Evolutionary conservation across 495 filamentous ascomycete genomes (phyloP).

Genomic region (Lophiotrema nucula): DNA sequence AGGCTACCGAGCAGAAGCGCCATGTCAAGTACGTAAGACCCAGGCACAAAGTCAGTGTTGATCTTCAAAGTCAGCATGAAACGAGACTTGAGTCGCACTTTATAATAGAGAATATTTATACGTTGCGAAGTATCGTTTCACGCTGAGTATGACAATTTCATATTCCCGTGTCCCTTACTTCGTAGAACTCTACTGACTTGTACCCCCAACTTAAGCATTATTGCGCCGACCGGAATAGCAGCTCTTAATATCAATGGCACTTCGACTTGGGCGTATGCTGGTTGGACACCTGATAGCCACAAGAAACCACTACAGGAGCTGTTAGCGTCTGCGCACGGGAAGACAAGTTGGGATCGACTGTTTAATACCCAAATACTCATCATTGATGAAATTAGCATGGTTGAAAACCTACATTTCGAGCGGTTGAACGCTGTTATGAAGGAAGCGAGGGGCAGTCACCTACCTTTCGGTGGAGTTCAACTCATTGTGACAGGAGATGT

Average conservation of each 20-base stretch:
- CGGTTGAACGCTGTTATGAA: slow-evolving; percentile 55
- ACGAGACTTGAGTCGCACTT: no score
- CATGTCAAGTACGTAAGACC: no score
- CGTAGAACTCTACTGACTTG: no score
- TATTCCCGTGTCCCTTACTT: no score
- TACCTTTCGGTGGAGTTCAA: slow-evolving; percentile 49
- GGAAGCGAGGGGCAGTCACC: slow-evolving; percentile 29
- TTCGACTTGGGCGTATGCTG: slow-evolving; percentile 56
- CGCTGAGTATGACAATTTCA: no score
- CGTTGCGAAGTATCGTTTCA: no score
- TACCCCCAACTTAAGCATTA: no score
- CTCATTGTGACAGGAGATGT: slow-evolving; percentile 45
- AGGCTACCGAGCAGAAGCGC: no score
- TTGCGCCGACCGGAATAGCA: slow-evolving; percentile 58
- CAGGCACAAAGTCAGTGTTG: no score
- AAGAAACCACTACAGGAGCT: slow-evolving; percentile 36
- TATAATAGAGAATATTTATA: no score
- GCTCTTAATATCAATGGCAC: slow-evolving; percentile 54
- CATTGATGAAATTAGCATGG: slow-evolving; percentile 52
- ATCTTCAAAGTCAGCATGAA: no score
- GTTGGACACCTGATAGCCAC: slow-evolving; percentile 48
- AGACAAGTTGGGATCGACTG: slow-evolving; percentile 36
- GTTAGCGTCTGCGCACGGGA: slow-evolving; percentile 25
- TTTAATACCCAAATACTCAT: slow-evolving; percentile 45
- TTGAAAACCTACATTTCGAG: slow-evolving; percentile 56